A percentile compares a stretch with the other conserved stretches of the same genome.
phyloP scores from a whole-genome alignment of 2,329 filamentous ascomycete genomes.

The Paramyrothecium sp. region DNA sequence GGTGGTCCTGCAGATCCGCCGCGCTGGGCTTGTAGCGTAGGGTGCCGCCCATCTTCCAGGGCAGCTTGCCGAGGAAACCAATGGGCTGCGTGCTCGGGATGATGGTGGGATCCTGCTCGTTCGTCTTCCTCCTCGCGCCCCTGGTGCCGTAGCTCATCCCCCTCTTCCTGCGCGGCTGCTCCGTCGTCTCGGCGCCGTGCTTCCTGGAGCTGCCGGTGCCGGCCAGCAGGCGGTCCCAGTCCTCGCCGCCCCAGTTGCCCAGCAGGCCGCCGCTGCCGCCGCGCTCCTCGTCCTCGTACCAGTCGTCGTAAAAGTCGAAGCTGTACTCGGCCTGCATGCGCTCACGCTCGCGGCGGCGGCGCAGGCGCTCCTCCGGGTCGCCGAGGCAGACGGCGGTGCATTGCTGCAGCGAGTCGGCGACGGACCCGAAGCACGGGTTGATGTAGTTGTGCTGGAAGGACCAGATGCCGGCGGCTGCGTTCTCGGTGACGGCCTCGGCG shows the following conservation, averaged over 20 bases:
- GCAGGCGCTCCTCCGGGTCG: constrained; percentile 70
- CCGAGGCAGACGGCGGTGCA: constrained; percentile 71
- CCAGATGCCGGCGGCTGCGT: constrained; percentile 89
- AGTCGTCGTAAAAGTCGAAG: constrained; percentile 98
- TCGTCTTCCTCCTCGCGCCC: constrained; percentile 45
- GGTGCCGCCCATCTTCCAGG: constrained; percentile 80
- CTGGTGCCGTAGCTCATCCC: constrained; percentile 89
- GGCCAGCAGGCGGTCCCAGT: constrained; percentile 79
- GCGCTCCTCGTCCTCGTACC: constrained; percentile 64
- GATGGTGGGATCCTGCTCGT: constrained; percentile 77
- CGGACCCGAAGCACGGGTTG: constrained; percentile 70
- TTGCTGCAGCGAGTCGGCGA: constrained; percentile 67
- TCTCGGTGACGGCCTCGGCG: constrained; percentile 85
- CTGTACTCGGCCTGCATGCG: constrained; percentile 69
- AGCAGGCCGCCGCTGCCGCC: constrained; percentile 55
- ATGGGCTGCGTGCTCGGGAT: constrained; percentile 84
- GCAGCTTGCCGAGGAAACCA: constrained; percentile 79
- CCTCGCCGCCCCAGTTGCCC: constrained; percentile 74
- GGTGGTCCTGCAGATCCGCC: constrained; percentile 86
- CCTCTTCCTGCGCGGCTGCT: constrained; percentile 70
- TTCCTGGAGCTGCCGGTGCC: constrained; percentile 56
- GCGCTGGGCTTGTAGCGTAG: constrained; percentile 87
- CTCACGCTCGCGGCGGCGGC: constrained; percentile 65
- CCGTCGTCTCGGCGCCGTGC: constrained; percentile 35
- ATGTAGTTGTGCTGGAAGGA: constrained; percentile 85